phyloP scores from a whole-genome alignment of 2,329 filamentous ascomycete species.

The Trichoderma endophyticum region DNA sequence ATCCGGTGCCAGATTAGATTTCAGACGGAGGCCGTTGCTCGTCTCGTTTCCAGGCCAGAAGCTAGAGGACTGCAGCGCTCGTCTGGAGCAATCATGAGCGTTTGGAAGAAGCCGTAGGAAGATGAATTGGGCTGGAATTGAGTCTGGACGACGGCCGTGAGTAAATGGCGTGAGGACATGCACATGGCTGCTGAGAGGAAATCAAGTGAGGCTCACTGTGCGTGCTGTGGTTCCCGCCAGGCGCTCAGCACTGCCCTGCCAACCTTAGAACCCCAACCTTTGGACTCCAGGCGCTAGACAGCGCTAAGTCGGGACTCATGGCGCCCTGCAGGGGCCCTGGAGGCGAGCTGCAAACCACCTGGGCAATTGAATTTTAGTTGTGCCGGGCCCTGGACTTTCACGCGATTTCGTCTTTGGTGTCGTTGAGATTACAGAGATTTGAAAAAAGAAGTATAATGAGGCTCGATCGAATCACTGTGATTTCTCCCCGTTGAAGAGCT shows the following conservation, averaged over 20 bases:
- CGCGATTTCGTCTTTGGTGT: neutral
- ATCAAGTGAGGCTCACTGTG: neutral
- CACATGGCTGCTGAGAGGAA: neutral
- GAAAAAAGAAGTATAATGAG: neutral
- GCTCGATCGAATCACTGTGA: neutral
- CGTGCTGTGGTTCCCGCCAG: neutral
- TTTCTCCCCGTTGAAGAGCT: neutral
- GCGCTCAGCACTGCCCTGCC: conserved; percentile 4
- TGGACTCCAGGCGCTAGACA: neutral
- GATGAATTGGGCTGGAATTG: conserved; percentile 5
- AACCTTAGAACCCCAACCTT: neutral
- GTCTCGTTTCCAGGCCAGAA: neutral
- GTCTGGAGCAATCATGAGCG: neutral
- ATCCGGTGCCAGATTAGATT: neutral
- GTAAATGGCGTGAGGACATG: conserved; percentile 12
- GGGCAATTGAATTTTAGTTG: neutral
- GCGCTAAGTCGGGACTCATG: neutral
- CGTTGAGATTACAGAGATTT: neutral
- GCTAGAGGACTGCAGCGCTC: neutral
- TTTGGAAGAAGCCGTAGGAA: neutral
- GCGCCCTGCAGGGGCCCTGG: neutral
- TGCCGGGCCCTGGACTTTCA: neutral
- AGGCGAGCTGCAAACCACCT: neutral
- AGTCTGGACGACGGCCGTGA: neutral
- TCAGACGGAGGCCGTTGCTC: neutral